Conservation (phyloP, 164 flowering plant species). For the Tetrastigma voinierianum region DNA sequence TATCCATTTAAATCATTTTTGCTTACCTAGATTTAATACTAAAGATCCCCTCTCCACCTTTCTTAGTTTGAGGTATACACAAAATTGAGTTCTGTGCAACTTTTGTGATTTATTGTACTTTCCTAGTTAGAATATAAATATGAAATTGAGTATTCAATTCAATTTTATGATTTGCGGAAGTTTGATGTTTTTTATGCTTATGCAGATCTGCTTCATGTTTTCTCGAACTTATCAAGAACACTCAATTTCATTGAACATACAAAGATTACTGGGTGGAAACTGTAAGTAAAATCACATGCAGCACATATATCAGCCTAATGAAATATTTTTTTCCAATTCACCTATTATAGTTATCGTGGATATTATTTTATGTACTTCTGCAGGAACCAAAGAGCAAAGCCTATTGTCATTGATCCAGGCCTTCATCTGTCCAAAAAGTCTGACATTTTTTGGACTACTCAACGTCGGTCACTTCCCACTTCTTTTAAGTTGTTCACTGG, state of each 20-base stretch:
- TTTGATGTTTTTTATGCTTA: constrained; percentile 5
- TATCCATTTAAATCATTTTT: no score
- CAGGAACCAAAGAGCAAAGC: constrained; percentile 89
- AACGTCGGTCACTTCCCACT: constrained; percentile 80
- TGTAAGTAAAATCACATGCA: constrained; percentile 50
- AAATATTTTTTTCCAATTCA: background rate
- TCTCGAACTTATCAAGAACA: constrained; percentile 73
- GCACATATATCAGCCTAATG: background rate
- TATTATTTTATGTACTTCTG: constrained; percentile 7
- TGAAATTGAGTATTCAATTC: no score
- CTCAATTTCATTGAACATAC: constrained; percentile 89
- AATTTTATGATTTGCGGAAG: background rate
- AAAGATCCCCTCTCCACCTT: no score
- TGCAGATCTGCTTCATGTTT: constrained; percentile 86
- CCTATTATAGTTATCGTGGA: background rate
- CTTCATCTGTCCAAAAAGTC: constrained; percentile 84
- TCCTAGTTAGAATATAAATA: no score
- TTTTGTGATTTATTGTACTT: no score
- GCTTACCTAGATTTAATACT: no score
- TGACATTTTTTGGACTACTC: constrained; percentile 64
- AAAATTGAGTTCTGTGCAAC: no score
- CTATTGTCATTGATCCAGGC: constrained; percentile 91
- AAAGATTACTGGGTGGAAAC: constrained; percentile 77
- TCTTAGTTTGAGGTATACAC: no score
- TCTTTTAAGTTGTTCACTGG: constrained; percentile 87